Evolutionary conservation across 208 protist genomes (phyloP), one percentile per base, ranked within the genome.

Genomic region (Blastocrithidia nonstop): DNA sequence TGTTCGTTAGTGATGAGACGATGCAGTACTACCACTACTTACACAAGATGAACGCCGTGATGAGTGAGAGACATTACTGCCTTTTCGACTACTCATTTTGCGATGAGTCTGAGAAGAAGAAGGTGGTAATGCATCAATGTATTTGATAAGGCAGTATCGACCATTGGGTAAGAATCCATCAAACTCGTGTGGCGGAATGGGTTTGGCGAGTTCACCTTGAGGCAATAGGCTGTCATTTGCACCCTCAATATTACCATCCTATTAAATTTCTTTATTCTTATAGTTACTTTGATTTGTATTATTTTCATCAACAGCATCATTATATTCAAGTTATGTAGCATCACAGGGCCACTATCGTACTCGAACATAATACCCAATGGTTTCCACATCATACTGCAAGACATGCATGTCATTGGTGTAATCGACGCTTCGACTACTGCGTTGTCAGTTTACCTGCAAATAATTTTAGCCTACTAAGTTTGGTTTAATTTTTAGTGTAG

Each of bases 341-440:
- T 32, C 46, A 39, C 70, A 38, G 6, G 37, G 38, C 7, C 90
- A 22, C 60, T 94, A 82, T 39, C 71, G 44, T 15, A 95, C 27
- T 7, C 70, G 52, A 9, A 95, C 44, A 46, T 80, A 93, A 54
- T 72, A 88, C 7, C 65, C 66, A 6, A 60, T 72, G 8, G 68
- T 73, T 48, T 86, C 71, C 0, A 86, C 61, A 29, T 59, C 67
- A 50, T 66, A 68, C 56, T 88, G 72, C 9, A 93, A 47, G 6
- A 93, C 72, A 61, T 85, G 64, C 54, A 87, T 66, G 54, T 95
- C 80, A 50, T 81, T 69, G 58, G 82, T 72, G 54, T 90, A 89
- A 59, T 87, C 71, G 39, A 84, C 66, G 27, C 68, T 58, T 49
- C 63, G 64, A n/a, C 56, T 49, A 25, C 66, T 31, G 24, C 83